These are phyloP conservation scores for Pyrenochaeta sp. DNA, from an alignment of 2,329 filamentous ascomycete genomes.

Conservation along the genomic window DNA sequence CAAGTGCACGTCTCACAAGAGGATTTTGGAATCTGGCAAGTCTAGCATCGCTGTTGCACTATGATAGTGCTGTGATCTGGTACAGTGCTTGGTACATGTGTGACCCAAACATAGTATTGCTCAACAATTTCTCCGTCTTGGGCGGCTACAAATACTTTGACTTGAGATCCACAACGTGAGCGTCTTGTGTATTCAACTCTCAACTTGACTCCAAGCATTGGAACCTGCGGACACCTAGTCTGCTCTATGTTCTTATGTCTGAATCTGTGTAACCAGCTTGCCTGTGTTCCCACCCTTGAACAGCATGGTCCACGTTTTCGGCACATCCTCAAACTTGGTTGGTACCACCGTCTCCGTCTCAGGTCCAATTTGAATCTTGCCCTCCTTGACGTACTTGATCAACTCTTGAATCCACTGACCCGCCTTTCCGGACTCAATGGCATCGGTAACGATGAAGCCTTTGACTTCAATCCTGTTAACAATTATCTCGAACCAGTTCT, in stretches of 20 bases:
- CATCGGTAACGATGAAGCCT: conserved; percentile 57
- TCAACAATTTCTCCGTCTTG: neutral
- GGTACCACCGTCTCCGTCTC: conserved; percentile 59
- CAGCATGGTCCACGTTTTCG: conserved; percentile 59
- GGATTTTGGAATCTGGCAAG: too few relatives aligned
- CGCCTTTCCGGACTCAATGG: conserved; percentile 37
- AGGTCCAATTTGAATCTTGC: conserved; percentile 56
- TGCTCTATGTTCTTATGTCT: conserved; percentile 5
- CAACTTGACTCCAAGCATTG: neutral
- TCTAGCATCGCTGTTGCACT: too few relatives aligned
- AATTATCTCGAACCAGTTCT: conserved; percentile 56
- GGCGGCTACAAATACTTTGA: neutral
- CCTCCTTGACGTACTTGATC: conserved; percentile 48
- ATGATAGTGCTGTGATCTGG: neutral
- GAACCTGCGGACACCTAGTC: neutral
- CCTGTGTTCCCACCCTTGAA: conserved; percentile 59
- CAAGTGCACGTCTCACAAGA: too few relatives aligned
- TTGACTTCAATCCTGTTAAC: conserved; percentile 53
- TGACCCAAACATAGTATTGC: neutral
- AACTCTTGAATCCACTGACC: conserved; percentile 35
- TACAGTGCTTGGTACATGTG: neutral
- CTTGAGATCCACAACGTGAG: too few relatives aligned
- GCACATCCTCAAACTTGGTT: conserved; percentile 58
- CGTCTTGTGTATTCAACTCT: neutral
- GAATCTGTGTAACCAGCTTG: conserved; percentile 56